phyloP scores from a whole-genome alignment of 768 basidiomycete species.

The Ramaria rubella region DNA sequence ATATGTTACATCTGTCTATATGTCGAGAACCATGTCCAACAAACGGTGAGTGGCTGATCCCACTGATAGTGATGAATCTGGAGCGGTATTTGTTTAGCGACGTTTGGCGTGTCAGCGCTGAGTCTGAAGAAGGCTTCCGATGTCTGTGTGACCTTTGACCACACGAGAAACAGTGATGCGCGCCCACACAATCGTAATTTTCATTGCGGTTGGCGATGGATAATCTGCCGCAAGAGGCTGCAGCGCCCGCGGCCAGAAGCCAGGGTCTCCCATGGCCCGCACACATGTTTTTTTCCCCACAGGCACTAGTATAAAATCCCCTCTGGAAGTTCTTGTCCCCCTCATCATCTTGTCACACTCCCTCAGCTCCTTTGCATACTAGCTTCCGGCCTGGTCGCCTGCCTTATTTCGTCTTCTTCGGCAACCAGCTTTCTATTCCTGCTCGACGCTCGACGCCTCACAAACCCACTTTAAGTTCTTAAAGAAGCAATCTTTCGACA shows the following conservation, averaged over 20 bases:
- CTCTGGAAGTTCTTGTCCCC: neutral
- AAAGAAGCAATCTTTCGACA: neutral
- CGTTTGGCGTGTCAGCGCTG: neutral
- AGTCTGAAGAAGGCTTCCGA: too few species aligned
- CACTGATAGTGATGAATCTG: neutral
- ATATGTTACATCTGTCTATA: too few species aligned
- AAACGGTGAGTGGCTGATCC: neutral
- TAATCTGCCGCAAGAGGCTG: neutral
- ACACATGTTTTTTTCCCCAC: neutral
- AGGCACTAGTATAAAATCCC: neutral
- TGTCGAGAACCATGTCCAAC: too few species aligned
- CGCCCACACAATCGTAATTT: too few species aligned
- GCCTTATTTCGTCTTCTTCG: conserved; percentile 4
- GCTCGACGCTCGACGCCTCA: neutral
- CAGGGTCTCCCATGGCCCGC: neutral
- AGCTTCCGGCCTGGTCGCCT: conserved; percentile 4
- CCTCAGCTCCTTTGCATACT: neutral
- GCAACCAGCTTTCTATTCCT: neutral
- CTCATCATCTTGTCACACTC: neutral
- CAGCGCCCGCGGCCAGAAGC: too few species aligned
- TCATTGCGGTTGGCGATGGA: too few species aligned
- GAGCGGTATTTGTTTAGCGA: neutral
- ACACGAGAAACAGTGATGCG: too few species aligned
- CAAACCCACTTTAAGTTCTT: neutral
- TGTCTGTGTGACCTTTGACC: too few species aligned